Percentiles rank a stretch among this genome's conserved stretches.
phyloP scores from a whole-genome alignment of 2,329 filamentous ascomycete species.

The Venturia pyrina region DNA sequence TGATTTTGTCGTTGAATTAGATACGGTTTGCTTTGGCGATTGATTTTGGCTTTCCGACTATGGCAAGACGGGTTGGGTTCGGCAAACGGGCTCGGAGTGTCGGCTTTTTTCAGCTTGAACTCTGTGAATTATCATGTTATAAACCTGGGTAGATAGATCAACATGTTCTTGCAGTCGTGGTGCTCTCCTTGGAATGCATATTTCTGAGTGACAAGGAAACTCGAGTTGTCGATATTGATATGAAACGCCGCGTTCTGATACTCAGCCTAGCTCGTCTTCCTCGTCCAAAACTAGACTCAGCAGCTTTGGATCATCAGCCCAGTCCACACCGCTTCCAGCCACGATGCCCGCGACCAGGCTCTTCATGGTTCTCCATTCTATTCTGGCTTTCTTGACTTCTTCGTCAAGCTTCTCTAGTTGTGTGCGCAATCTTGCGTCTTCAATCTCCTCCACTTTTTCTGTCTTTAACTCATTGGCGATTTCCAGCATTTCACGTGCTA shows the following conservation, averaged over 20 bases:
- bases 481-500: conserved; percentile 41
- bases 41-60: background rate
- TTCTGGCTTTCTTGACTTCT: conserved; percentile 51
- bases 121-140: background rate
- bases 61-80: background rate
- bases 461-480: conserved; percentile 48
- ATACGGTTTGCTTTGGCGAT: background rate
- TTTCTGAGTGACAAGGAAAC: background rate
- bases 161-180: background rate
- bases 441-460: conserved; percentile 44
- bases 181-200: background rate
- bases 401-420: conserved; percentile 50
- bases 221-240: background rate
- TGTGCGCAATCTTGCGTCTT: conserved; percentile 41
- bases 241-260: background rate
- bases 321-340: conserved; percentile 73
- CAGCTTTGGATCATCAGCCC: conserved; percentile 60
- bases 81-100: background rate
- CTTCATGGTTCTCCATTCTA: conserved; percentile 66
- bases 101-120: background rate
- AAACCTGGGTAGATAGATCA: background rate
- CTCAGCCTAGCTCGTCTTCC: conserved; percentile 30
- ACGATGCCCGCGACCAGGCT: conserved; percentile 68
- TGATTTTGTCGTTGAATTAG: background rate
- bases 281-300: conserved; percentile 64